Evolutionary conservation across 2,329 filamentous ascomycete genomes (phyloP).

Genomic region (Dendrostoma leiphaemia): DNA sequence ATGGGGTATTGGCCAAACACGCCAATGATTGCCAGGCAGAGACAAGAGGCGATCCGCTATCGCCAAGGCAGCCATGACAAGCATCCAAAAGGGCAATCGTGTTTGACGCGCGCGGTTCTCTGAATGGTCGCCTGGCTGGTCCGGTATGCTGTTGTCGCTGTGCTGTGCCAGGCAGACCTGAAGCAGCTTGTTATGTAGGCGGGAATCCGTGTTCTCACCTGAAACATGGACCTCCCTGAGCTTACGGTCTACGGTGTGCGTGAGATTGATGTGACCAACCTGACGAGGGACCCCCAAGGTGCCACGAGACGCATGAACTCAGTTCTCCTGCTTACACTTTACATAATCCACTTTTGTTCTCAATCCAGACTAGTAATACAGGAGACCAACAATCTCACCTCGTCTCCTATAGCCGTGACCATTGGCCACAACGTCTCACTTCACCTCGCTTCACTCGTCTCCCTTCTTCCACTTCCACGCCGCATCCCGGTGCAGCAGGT

Average conservation of each 20-base stretch:
- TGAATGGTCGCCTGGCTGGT: not conserved
- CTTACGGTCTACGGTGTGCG: not conserved
- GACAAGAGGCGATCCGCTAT: not conserved
- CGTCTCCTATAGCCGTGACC: not conserved
- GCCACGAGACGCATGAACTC: not conserved
- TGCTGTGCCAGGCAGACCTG: constrained; percentile 1
- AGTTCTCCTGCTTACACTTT: no score
- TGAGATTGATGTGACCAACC: not conserved
- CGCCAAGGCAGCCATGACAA: not conserved
- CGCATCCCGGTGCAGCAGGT: constrained; percentile 50
- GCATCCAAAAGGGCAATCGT: not conserved
- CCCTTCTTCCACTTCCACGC: constrained; percentile 49
- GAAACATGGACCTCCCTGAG: constrained; percentile 3
- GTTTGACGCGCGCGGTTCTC: no score
- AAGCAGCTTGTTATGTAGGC: not conserved
- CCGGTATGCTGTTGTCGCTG: not conserved
- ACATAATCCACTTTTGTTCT: no score
- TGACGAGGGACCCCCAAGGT: not conserved
- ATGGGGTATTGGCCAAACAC: not conserved
- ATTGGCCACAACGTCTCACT: not conserved
- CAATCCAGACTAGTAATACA: no score
- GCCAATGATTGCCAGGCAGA: not conserved
- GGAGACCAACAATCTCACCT: no score
- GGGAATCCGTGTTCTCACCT: constrained; percentile 1
- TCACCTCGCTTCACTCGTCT: not conserved